Evolutionary conservation across 2,329 filamentous ascomycete species (phyloP), one percentile per base, ranked within the genome.

Genomic region (Phyllosticta ampelicida): DNA sequence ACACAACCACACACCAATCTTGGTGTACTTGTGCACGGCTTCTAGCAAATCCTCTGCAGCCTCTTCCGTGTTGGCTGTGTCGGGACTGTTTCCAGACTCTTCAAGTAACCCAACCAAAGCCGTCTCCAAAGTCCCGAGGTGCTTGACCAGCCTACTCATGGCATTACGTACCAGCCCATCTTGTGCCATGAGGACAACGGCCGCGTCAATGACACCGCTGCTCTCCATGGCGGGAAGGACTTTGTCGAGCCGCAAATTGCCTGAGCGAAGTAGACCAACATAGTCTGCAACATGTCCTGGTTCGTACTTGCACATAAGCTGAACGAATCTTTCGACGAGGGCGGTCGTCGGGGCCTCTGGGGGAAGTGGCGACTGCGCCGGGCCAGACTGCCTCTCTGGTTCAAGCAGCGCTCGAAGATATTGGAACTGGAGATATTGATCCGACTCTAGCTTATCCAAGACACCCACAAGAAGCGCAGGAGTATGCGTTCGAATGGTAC

Each of bases 1-100:
- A 65, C 94, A 97, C 11, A 99, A 77, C 94, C 94, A 99, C 54
- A 95, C 92, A 13, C 95, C 94, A 1, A 99, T 89, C 62, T 90
- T 86, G 1, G 86, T 84, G 72, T 96, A 97, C 69, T 95, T 96
- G 61, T 95, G 86, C 18, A 99, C 75, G 0, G 86, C 85, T 59
- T 84, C 81, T 3, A 96, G 78, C 1, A 96, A 78, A 59, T 91
- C 86, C 58, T 86, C 82, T 0, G 86, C 83, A 0, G 87, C 82
- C 62, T 86, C 82, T 60, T 84, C 81, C 2, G 85, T 79, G 53
- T 78, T 80, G 1, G 75, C 72, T 1, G 78, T 74, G 58, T 86
- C 80, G 1, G 78, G 77, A 26, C 80, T 79, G 0, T 84, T 78
- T 4, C 76, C 74, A 0, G 78, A 77, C 11, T 81, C 83, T n/a